Evolutionary conservation across 2,329 filamentous ascomycete genomes (phyloP), one percentile per base, ranked within the genome.

Genomic region (Tympanopsis confertula): DNA sequence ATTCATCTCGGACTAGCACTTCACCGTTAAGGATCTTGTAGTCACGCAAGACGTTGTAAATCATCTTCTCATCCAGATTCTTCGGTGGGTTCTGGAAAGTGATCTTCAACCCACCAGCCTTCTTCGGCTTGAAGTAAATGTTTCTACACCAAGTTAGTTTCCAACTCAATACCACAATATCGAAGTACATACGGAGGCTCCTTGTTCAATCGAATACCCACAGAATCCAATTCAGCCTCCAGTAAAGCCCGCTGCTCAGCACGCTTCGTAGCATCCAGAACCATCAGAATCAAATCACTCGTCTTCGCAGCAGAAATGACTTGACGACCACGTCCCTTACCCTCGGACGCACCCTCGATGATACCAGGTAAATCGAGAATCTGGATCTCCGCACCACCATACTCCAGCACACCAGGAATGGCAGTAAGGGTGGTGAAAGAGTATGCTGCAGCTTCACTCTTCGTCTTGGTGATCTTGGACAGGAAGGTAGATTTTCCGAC

Each of bases 1-100:
- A 79, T 54, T 98, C 91, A 56, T 98, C 91, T 50, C 91, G 83
- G 13, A 98, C 78, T 17, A 98, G 74, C 1, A 98, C 88, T 59
- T 98, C 91, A 62, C 84, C 91, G 66, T 98, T 98, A 42, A 98
- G 75, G 50, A 98, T 87, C 67, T 95, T 95, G 77, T 98, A 98
- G 69, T 98, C 91, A 48, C 86, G 82, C 37, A 98, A 71, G 54
- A 98, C 95, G 65, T 94, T 95, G 69, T 82, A 94, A 42, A 98
- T 71, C 85, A 98, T 94, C 66, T 93, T 95, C 60, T 98, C 89
- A 60, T 98, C 91, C 41, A 98, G 68, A 42, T 82, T 65, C 59
- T 96, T 96, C 3, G 91, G 89, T 3, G 91, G 83, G 4, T 77
- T 64, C 52, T 87, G 81, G 63, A 98, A 98, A 13, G 85, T 96